A percentile compares a stretch with the other conserved stretches of the same genome.
phyloP scores from a whole-genome alignment of 2,329 filamentous ascomycete species.

The Pseudogymnoascus verrucosus region DNA sequence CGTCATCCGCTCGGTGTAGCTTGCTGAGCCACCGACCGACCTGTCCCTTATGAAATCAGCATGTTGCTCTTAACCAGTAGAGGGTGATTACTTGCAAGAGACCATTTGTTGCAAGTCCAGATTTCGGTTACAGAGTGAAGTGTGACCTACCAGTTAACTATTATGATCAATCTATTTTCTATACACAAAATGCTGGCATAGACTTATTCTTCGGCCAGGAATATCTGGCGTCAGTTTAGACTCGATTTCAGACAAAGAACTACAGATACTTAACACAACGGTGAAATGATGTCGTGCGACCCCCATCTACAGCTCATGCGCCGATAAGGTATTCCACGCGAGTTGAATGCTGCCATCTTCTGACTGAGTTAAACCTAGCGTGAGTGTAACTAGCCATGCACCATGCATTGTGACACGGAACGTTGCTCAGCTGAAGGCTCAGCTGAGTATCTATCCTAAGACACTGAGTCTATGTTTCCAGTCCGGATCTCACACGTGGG shows the following conservation, averaged over 20 bases:
- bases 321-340: not conserved
- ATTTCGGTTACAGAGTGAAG: not conserved
- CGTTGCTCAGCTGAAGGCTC: not conserved
- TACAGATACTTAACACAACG: not conserved
- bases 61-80: not conserved
- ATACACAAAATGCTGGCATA: not conserved
- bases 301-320: not conserved
- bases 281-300: not conserved
- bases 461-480: not conserved
- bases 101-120: not conserved
- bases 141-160: not conserved
- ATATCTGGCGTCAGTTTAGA: not conserved
- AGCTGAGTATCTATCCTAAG: slow-evolving; percentile 1
- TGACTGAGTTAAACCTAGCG: not conserved
- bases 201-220: not conserved
- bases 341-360: not conserved
- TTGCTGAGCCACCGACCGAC: not conserved
- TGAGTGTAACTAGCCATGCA: not conserved
- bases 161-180: not conserved
- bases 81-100: not conserved
- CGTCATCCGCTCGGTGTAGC: not conserved
- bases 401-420: not conserved
- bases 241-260: not conserved
- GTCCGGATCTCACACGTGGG: slow-evolving; percentile 3
- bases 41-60: not conserved